A percentile compares a stretch with the other conserved stretches of the same genome.
Evolutionary conservation across 169 alveolate species (phyloP).

Genomic region (Plasmodium reichenowi): DNA sequence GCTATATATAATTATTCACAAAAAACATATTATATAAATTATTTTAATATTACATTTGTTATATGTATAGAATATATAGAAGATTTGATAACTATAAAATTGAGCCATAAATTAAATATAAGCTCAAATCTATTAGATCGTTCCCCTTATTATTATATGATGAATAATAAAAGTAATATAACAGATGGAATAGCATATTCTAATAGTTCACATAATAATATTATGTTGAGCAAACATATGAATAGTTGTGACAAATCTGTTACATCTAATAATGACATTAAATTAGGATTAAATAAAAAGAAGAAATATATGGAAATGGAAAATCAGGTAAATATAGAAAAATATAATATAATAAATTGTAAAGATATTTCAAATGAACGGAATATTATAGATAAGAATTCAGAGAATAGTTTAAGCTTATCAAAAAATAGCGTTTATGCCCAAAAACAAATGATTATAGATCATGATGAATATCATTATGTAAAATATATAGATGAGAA

Average conservation of each 20-base stretch:
- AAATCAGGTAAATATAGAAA: background rate
- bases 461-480: background rate
- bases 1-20: conserved; percentile 72
- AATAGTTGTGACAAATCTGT: background rate
- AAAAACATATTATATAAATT: conserved; percentile 41
- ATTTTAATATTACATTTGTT: conserved; percentile 31
- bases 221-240: background rate
- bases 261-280: background rate
- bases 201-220: background rate
- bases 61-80: conserved; percentile 66
- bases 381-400: background rate
- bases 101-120: conserved; percentile 21
- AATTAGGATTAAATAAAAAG: background rate
- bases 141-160: background rate
- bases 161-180: background rate
- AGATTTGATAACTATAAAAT: conserved; percentile 59
- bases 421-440: background rate
- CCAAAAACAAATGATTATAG: background rate
- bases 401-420: background rate
- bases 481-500: background rate
- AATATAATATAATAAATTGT: background rate
- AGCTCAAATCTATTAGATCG: background rate
- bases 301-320: background rate
- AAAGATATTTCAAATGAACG: background rate
- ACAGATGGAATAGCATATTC: background rate